Conservation (phyloP, 768 basidiomycete species). For the Macrolepiota dolichaula region DNA sequence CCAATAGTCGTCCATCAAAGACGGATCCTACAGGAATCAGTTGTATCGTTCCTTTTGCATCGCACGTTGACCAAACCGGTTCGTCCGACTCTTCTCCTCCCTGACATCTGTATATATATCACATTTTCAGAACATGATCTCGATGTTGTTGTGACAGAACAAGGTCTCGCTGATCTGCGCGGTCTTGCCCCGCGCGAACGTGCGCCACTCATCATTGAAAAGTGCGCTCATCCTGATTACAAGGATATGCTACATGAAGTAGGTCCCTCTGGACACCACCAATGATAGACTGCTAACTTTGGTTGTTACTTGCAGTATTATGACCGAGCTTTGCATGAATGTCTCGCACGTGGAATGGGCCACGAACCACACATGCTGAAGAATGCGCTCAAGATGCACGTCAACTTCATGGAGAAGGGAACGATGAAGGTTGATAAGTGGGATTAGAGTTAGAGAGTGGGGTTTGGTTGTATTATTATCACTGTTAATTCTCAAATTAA, state of each 20-base stretch:
- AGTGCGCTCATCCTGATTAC: slow-evolving; percentile 48
- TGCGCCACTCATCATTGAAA: slow-evolving; percentile 42
- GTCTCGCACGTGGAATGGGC: slow-evolving; percentile 37
- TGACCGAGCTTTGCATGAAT: slow-evolving; percentile 39
- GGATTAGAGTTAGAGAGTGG: slow-evolving; percentile 22
- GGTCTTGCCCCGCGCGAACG: slow-evolving; percentile 44
- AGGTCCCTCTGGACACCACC: slow-evolving; percentile 5
- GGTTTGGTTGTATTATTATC: too few species aligned
- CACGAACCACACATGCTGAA: slow-evolving; percentile 49
- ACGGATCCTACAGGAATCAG: slow-evolving; percentile 46
- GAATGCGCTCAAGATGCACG: slow-evolving; percentile 35
- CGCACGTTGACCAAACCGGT: slow-evolving; percentile 48
- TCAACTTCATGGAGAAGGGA: slow-evolving; percentile 32
- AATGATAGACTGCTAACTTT: neutral
- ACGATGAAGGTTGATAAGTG: slow-evolving; percentile 38
- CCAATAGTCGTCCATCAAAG: slow-evolving; percentile 38
- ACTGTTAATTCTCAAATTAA: too few species aligned
- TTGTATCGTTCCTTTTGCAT: slow-evolving; percentile 46
- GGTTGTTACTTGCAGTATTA: slow-evolving; percentile 30
- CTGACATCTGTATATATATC: neutral
- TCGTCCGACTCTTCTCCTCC: slow-evolving; percentile 10
- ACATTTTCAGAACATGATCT: slow-evolving; percentile 38
- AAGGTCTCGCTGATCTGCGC: slow-evolving; percentile 45
- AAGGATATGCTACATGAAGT: slow-evolving; percentile 37
- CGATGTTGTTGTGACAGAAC: slow-evolving; percentile 45